phyloP scores from a whole-genome alignment of 1,284 basidiomycete genomes.

The Grifola frondosa region DNA sequence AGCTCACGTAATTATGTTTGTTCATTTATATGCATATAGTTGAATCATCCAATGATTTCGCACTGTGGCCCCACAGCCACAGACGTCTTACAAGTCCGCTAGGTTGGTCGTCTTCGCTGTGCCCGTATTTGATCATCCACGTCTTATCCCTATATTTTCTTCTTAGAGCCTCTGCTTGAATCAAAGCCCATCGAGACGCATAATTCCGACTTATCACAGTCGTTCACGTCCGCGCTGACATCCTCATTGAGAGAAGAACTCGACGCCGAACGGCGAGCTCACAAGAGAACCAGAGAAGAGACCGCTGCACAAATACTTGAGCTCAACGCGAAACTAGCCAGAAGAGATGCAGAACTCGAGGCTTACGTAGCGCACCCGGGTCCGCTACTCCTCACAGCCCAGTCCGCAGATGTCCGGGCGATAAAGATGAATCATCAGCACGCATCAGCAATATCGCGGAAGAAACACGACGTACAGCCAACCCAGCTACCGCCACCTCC shows the following conservation, averaged over 20 bases:
- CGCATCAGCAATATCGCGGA: too few relatives aligned
- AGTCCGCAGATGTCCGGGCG: background rate
- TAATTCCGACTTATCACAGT: background rate
- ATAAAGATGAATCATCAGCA: background rate
- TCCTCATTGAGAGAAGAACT: constrained; percentile 46
- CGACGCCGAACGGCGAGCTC: constrained; percentile 44
- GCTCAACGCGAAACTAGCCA: constrained; percentile 54
- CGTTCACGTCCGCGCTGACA: constrained; percentile 23
- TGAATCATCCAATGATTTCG: constrained; percentile 50
- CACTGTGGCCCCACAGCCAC: constrained; percentile 50
- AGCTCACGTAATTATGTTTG: too few relatives aligned
- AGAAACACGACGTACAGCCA: background rate
- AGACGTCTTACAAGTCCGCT: constrained; percentile 44
- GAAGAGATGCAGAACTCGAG: constrained; percentile 55
- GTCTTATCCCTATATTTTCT: background rate
- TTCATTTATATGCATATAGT: too few relatives aligned
- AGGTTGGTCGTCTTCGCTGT: constrained; percentile 35
- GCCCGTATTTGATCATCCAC: background rate
- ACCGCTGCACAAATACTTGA: constrained; percentile 43
- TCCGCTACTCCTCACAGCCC: too few relatives aligned
- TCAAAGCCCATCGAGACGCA: background rate
- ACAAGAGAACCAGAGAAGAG: constrained; percentile 38
- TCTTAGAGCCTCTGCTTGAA: background rate
- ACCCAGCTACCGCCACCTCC: background rate
- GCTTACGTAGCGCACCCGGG: constrained; percentile 27